These are phyloP conservation scores for Polyplosphaeria fusca DNA, from an alignment of 495 filamentous ascomycete genomes.

Conservation along the genomic window DNA sequence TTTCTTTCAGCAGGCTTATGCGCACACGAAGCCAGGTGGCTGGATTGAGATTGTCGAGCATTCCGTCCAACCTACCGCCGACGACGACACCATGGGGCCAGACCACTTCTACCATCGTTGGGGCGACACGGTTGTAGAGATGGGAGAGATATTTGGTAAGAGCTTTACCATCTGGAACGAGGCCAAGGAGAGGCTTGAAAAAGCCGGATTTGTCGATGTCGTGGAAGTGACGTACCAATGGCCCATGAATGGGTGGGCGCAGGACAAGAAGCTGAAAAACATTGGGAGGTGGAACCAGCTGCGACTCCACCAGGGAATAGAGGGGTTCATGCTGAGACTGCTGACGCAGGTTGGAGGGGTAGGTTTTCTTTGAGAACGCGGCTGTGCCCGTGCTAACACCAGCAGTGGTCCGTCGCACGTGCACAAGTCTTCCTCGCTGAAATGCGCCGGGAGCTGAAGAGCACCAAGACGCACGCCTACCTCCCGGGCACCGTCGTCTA, in stretches of 20 bases:
- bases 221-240: constrained; percentile 22
- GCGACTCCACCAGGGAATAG: constrained; percentile 25
- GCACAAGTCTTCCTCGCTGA: constrained; percentile 30
- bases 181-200: constrained; percentile 24
- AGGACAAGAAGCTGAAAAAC: constrained; percentile 28
- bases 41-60: constrained; percentile 37
- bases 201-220: constrained; percentile 36
- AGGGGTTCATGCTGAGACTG: constrained; percentile 31
- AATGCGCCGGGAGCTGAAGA: constrained; percentile 25
- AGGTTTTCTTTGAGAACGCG: neutral
- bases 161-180: constrained; percentile 25
- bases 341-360: constrained; percentile 29
- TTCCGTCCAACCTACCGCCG: constrained; percentile 22
- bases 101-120: constrained; percentile 31
- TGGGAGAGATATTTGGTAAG: constrained; percentile 33
- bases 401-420: constrained; percentile 16
- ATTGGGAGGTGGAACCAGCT: constrained; percentile 34
- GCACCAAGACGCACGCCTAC: constrained; percentile 25
- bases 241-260: constrained; percentile 32
- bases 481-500: constrained; percentile 19
- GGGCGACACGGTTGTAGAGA: constrained; percentile 28
- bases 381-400: neutral
- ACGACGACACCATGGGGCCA: constrained; percentile 27
- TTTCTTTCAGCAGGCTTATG: constrained; percentile 30
- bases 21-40: constrained; percentile 35